Percentiles rank a stretch among this genome's conserved stretches.
Conservation (phyloP, 2,329 filamentous ascomycete species). For the Diaporthe nobilis region DNA sequence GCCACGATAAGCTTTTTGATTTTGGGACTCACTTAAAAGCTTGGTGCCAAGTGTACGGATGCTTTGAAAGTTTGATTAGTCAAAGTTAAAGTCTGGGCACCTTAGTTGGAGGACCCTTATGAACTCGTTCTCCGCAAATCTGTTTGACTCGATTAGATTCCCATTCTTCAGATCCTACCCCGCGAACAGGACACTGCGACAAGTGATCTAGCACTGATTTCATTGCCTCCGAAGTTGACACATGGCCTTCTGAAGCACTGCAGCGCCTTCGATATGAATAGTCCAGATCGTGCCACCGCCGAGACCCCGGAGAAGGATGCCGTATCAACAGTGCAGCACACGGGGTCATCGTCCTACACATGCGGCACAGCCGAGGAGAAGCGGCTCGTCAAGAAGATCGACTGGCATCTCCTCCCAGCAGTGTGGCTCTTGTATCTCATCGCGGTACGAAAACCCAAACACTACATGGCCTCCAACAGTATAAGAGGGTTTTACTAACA, state of each 20-base stretch:
- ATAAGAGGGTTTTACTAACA: not conserved
- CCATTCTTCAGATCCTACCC: not conserved
- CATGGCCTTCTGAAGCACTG: not conserved
- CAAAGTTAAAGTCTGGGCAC: not conserved
- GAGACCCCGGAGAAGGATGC: not conserved
- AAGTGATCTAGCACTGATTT: not conserved
- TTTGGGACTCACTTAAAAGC: too few relatives aligned
- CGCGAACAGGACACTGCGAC: not conserved
- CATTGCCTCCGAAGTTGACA: not conserved
- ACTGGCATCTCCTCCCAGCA: slow-evolving; percentile 12
- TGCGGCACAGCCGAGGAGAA: not conserved
- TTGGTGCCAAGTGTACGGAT: not conserved
- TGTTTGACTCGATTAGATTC: not conserved
- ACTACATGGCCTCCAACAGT: rapidly evolving
- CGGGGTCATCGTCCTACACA: not conserved
- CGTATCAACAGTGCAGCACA: not conserved
- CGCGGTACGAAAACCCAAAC: not conserved
- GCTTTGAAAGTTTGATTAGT: slow-evolving; percentile 6
- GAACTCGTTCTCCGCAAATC: not conserved
- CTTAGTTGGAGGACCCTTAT: not conserved
- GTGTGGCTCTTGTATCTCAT: slow-evolving; percentile 7
- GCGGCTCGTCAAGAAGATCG: not conserved
- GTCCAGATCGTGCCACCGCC: not conserved
- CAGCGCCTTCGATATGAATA: not conserved
- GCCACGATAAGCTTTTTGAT: not conserved